Evolutionary conservation across 2,329 filamentous ascomycete species (phyloP).

Genomic region (Macrophomina tecta): DNA sequence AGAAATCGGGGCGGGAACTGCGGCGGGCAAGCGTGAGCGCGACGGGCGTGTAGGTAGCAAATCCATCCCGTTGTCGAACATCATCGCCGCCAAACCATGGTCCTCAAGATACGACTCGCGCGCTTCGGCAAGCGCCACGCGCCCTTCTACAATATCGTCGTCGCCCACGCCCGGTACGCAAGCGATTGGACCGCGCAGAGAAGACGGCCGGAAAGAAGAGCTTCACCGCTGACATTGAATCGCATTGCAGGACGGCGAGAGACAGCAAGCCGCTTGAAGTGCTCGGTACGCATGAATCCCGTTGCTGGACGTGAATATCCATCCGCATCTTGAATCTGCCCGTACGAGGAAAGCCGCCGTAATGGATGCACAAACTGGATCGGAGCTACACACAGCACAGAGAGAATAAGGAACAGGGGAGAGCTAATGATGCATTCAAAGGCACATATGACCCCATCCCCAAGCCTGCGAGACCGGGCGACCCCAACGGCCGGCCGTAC

Average conservation of each 20-base stretch:
- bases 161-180: constrained; percentile 82
- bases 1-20: constrained; percentile 5
- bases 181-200: constrained; percentile 32
- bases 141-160: constrained; percentile 98
- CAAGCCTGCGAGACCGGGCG: constrained; percentile 56
- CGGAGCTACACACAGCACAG: too few species aligned
- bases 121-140: constrained; percentile 87
- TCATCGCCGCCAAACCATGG: constrained; percentile 63
- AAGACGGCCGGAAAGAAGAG: background rate
- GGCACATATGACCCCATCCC: constrained; percentile 68
- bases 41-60: background rate
- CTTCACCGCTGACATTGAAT: constrained; percentile 9
- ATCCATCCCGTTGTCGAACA: too few species aligned
- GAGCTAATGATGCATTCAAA: constrained; percentile 40
- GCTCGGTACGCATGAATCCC: constrained; percentile 69
- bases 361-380: too few species aligned
- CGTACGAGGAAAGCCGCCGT: too few species aligned
- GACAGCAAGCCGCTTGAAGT: constrained; percentile 93
- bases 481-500: constrained; percentile 66
- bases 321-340: too few species aligned
- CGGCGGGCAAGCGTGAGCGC: background rate
- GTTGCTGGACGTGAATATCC: too few species aligned
- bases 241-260: constrained; percentile 71
- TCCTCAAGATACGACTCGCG: constrained; percentile 89
- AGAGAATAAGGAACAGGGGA: background rate